Conservation (phyloP, 345 rosid genomes). For the Cardamine resedifolia region DNA sequence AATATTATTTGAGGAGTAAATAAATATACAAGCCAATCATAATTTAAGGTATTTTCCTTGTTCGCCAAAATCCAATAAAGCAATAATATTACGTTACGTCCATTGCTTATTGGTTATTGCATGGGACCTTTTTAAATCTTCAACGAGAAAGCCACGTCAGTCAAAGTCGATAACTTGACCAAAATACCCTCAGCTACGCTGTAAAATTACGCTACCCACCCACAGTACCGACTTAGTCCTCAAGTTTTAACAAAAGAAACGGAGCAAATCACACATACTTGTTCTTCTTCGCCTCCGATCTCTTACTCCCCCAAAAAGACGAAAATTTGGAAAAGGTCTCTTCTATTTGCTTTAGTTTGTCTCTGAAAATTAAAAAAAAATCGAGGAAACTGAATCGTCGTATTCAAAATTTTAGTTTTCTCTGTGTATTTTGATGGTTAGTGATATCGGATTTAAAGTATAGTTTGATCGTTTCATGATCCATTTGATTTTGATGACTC, state of each 20-base stretch:
- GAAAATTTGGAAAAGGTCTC: not conserved
- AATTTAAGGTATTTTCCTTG: not conserved
- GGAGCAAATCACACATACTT: not conserved
- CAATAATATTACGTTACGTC: not conserved
- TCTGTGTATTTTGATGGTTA: constrained; percentile 5
- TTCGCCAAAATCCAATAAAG: not conserved
- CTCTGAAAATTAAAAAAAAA: not conserved
- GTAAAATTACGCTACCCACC: constrained; percentile 7
- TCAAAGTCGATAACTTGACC: constrained; percentile 7
- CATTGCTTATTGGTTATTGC: not conserved
- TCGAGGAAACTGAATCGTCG: not conserved
- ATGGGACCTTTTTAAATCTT: not conserved
- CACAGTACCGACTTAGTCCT: constrained; percentile 22
- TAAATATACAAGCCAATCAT: not conserved
- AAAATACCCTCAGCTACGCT: constrained; percentile 28
- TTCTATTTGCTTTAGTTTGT: not conserved
- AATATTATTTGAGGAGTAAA: not conserved
- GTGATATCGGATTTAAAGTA: not conserved
- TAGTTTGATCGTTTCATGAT: constrained; percentile 26
- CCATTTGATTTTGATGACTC: not conserved
- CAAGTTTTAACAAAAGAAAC: not conserved
- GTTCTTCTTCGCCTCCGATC: not conserved
- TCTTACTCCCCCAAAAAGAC: not conserved
- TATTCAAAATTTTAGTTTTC: not conserved
- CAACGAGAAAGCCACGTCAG: constrained; percentile 1